A percentile compares a stretch with the other conserved stretches of the same genome.
Evolutionary conservation across 23 red algal species (phyloP).

Genomic region (Gracilaria vermiculophylla): DNA sequence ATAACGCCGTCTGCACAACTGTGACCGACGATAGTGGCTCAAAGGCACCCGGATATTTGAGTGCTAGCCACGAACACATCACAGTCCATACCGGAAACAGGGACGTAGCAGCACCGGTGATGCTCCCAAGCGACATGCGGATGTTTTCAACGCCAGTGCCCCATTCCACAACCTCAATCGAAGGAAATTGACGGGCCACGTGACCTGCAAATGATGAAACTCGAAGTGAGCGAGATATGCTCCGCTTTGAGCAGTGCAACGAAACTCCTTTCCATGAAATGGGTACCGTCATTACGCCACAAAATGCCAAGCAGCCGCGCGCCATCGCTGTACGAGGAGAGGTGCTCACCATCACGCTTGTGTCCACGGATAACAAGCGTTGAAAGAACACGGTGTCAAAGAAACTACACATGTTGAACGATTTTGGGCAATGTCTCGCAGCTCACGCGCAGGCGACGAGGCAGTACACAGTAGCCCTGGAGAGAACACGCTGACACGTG

Average conservation of each 20-base stretch:
- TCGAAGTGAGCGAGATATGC: neutral
- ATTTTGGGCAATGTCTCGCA: neutral
- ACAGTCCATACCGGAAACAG: conserved; percentile 24
- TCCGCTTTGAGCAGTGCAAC: neutral
- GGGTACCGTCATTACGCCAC: neutral
- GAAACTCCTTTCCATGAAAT: neutral
- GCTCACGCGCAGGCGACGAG: neutral
- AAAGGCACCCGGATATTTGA: neutral
- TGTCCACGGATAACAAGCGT: neutral
- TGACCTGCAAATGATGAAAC: neutral
- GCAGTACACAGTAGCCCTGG: neutral
- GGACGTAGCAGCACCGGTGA: neutral
- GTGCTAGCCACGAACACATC: neutral
- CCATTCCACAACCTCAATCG: neutral
- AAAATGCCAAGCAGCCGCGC: neutral
- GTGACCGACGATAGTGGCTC: neutral
- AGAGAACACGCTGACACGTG: neutral
- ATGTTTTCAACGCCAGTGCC: neutral
- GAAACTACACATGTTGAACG: too few relatives aligned
- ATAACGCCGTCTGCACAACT: conserved; percentile 18
- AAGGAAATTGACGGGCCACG: neutral
- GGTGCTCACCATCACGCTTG: neutral
- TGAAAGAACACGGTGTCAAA: too few relatives aligned
- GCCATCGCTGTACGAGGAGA: neutral
- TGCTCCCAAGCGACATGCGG: neutral